Base-by-base conservation (phyloP, 164 flowering plant species). In the Macadamia tetraphylla region DNA sequence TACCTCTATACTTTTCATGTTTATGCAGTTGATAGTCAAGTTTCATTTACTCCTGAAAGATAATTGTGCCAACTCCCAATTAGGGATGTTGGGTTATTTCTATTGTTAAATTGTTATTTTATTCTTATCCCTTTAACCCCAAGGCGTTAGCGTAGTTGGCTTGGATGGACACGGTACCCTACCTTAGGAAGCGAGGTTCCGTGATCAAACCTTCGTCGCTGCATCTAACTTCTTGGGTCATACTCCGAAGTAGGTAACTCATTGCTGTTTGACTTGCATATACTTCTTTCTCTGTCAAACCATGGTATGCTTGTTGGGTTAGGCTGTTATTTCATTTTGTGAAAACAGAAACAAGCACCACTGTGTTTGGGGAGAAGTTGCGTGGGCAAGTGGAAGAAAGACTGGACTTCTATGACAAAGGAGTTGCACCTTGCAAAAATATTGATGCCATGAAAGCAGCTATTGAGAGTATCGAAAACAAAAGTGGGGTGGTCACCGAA, bases 401-500 rank as follows among this genome's bases (percentile, higher is more conserved):
- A n/a, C 88, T 95, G 35, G 97, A 95, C 55, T 95, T 95, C 56
- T 95, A 95, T 79, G 99, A 92, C 82, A 95, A 95, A 79, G 99
- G 99, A 17, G 83, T 91, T 81, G 97, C 97, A 48, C 98, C 97
- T 32, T 90, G 93, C 23, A 92, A 95, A 76, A 95, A 95, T 71
- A 73, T 92, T 58, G 99, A 95, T 75, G 96, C 92, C 69, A 95
- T 95, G 99, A 90, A 91, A 78, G 79, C 80, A 42, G 98, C 92
- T 23, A 81, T 92, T 56, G 91, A 85, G 60, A 76, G 49, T 72
- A 62, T 75, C 48, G 72, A 73, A 63, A 73, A 73, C 62, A 74
- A 83, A 74, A 91, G 96, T 84, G 18, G 9, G 74, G 9, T 49
- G 7, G n/a, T 13, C 18, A 46, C 6, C 46, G 44, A 60, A 48